A percentile compares a stretch with the other conserved stretches of the same genome.
phyloP scores from a whole-genome alignment of 1,284 basidiomycete species.

The Vanrija pseudolonga region DNA sequence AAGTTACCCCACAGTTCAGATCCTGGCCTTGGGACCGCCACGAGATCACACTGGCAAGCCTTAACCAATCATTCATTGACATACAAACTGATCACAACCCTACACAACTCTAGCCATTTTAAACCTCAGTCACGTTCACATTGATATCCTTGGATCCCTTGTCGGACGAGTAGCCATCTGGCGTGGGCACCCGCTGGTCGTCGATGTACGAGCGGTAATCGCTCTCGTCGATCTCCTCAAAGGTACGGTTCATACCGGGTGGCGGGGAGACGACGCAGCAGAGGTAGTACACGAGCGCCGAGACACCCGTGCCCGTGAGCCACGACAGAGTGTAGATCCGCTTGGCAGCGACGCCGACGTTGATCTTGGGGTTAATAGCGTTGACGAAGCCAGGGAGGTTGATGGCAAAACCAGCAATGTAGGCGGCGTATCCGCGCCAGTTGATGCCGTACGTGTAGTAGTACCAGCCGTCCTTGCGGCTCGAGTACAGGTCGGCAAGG shows the following conservation, averaged over 20 bases:
- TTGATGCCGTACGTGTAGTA: slow-evolving; percentile 73
- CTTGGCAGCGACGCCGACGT: slow-evolving; percentile 62
- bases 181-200: not conserved
- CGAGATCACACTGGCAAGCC: no score
- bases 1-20: no score
- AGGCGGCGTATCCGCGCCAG: slow-evolving; percentile 55
- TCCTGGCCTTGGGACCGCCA: no score
- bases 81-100: not conserved
- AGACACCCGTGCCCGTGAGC: slow-evolving; percentile 71
- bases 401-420: slow-evolving; percentile 65
- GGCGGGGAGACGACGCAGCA: slow-evolving; percentile 62
- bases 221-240: slow-evolving; percentile 60
- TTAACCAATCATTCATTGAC: no score
- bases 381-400: slow-evolving; percentile 62
- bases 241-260: slow-evolving; percentile 54
- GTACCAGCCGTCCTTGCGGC: slow-evolving; percentile 63
- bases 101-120: not conserved
- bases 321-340: slow-evolving; percentile 59
- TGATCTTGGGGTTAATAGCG: slow-evolving; percentile 53
- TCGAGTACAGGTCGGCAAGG: slow-evolving; percentile 66
- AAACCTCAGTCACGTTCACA: not conserved
- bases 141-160: not conserved
- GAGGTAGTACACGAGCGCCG: slow-evolving; percentile 60
- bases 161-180: not conserved
- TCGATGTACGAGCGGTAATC: slow-evolving; percentile 1